Percentiles rank a stretch among this genome's conserved stretches.
phyloP scores from a whole-genome alignment of 345 rosid genomes.

The Reutealis trisperma region DNA sequence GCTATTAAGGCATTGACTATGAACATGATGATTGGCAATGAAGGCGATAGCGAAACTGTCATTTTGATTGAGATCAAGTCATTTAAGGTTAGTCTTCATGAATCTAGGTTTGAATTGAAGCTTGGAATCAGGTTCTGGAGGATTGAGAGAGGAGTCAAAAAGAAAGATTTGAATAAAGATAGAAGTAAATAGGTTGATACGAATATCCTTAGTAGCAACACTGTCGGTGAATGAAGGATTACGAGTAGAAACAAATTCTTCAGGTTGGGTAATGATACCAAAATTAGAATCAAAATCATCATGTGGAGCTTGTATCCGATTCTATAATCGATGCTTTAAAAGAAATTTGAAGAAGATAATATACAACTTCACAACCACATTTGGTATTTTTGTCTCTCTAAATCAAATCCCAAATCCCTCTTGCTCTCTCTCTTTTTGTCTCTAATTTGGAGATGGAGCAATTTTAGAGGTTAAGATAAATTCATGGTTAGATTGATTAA shows the following conservation, averaged over 20 bases:
- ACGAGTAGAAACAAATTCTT: constrained; percentile 45
- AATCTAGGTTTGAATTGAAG: constrained; percentile 22
- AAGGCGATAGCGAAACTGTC: background rate
- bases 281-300: constrained; percentile 30
- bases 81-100: background rate
- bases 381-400: constrained; percentile 43
- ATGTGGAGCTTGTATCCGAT: constrained; percentile 31
- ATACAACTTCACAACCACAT: constrained; percentile 54
- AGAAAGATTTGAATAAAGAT: constrained; percentile 85
- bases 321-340: constrained; percentile 50
- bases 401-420: too few species aligned
- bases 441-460: background rate
- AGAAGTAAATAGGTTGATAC: constrained; percentile 80
- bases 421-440: too few species aligned
- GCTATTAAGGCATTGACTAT: constrained; percentile 51
- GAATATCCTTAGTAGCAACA: constrained; percentile 93
- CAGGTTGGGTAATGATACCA: constrained; percentile 57
- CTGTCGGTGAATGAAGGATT: constrained; percentile 73
- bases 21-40: background rate
- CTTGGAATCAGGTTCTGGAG: constrained; percentile 50
- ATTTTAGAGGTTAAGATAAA: background rate
- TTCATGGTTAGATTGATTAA: background rate
- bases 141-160: constrained; percentile 72
- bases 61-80: constrained; percentile 7
- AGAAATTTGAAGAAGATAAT: constrained; percentile 65